Percentiles rank a stretch among this genome's conserved stretches.
Evolutionary conservation across 176 grass and related monocot genomes (phyloP).

Genomic region (Echinochloa phyllopogon): DNA sequence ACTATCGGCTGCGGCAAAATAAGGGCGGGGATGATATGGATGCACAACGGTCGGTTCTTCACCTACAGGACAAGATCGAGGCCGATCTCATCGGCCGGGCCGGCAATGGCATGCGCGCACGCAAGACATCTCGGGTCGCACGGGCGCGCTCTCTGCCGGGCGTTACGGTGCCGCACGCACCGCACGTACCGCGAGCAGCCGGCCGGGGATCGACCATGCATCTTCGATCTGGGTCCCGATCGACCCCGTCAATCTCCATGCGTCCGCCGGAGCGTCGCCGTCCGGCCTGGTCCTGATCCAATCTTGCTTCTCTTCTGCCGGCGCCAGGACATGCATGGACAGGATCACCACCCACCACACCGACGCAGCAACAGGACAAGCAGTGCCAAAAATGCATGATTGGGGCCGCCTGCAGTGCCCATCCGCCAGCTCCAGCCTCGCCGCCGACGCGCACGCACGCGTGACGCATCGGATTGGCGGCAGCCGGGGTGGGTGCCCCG

Average conservation of each 20-base stretch:
- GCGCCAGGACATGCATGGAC: too few relatives aligned
- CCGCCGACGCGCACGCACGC: background rate
- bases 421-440: background rate
- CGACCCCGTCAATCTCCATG: too few relatives aligned
- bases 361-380: background rate
- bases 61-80: background rate
- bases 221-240: background rate
- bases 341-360: background rate
- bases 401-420: too few relatives aligned
- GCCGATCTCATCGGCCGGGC: too few relatives aligned
- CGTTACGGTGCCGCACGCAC: too few relatives aligned
- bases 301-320: background rate
- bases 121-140: slow-evolving; percentile 17
- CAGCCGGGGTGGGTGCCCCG: too few relatives aligned
- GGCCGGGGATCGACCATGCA: too few relatives aligned
- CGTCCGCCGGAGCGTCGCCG: slow-evolving; percentile 18
- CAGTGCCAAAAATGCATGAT: background rate
- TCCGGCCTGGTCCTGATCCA: background rate
- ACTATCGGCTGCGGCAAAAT: too few relatives aligned
- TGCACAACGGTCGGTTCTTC: too few relatives aligned
- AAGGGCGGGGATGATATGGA: too few relatives aligned
- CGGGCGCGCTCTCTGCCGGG: slow-evolving; percentile 10
- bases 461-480: too few relatives aligned
- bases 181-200: too few relatives aligned
- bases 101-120: background rate